Evolutionary conservation across 139 green algal genomes (phyloP).

Genomic region (Chlorella sp.): DNA sequence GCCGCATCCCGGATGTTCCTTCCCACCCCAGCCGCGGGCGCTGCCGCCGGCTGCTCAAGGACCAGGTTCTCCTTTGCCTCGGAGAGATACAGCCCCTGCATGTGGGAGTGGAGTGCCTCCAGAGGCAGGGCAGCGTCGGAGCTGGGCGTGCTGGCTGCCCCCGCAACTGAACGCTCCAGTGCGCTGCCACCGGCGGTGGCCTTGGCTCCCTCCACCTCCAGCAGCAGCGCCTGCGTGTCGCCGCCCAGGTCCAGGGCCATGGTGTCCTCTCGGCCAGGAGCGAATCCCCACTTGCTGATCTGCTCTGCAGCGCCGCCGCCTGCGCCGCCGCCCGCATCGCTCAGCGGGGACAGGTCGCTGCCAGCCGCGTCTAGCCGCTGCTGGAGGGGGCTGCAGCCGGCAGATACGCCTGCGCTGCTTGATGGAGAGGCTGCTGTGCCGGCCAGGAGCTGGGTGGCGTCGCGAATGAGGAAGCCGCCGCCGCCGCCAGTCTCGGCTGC

Average conservation of each 20-base stretch:
- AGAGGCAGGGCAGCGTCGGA: not conserved
- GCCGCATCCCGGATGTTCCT: not conserved
- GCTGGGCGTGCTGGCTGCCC: not conserved
- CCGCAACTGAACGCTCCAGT: too few species aligned
- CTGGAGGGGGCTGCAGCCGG: not conserved
- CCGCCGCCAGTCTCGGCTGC: not conserved
- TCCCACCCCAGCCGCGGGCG: not conserved
- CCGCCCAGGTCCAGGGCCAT: constrained; percentile 19
- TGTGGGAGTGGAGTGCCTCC: too few species aligned
- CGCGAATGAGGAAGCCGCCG: constrained; percentile 14
- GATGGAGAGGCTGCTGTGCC: not conserved
- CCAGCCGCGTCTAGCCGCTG: too few species aligned
- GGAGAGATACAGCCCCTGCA: constrained; percentile 13
- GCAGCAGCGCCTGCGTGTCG: constrained; percentile 8
- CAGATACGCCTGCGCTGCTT: not conserved
- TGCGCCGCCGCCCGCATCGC: too few species aligned
- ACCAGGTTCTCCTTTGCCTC: constrained; percentile 21
- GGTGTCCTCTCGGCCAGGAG: constrained; percentile 26
- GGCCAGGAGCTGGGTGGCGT: constrained; percentile 33
- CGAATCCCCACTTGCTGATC: constrained; percentile 39
- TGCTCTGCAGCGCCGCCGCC: not conserved
- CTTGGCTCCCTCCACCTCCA: not conserved
- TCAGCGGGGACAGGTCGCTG: too few species aligned
- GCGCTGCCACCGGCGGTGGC: not conserved
- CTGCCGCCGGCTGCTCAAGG: not conserved